Base-by-base conservation (phyloP, 2,329 filamentous ascomycete species). In the Colletotrichum noveboracense region DNA sequence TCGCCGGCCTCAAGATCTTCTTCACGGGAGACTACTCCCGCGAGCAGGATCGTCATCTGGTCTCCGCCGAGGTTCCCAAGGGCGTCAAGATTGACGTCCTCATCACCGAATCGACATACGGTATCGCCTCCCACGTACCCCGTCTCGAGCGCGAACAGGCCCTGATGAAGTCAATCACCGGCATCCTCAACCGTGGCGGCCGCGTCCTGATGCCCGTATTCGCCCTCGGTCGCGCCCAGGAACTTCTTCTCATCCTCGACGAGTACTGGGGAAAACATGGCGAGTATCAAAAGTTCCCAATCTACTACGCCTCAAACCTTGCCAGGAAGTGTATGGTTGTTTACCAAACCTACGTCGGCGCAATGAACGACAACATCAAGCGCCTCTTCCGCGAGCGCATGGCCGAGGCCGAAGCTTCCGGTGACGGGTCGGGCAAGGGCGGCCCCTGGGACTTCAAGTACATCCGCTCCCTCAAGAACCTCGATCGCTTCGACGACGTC, bases 331-430 rank as follows among this genome's bases (percentile, higher is more conserved):
- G 97, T 86, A 99, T 99, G 97, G 92, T 98, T 34, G 96, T 98
- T 5, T 99, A 99, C 83, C 97, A 98, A 84, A 99, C 97, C 2
- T 99, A 98, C 81, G 95, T 98, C 65, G 95, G 96, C 65, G 96
- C 96, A 71, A 99, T 99, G 97, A 99, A 99, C 83, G 96, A 98
- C 82, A 98, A 98, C 81, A 98, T 99, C 88, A 98, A 98, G 84
- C 92, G 95, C 13, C 91, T 98, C n/a, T 98, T 98, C 85, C 91
- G 94, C 69, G 96, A 97, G 84, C 93, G 95, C 64, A 97, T 98
- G 92, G 95, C 95, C 6, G 95, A 98, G 83, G 95, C 95, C 12
- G 95, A 98, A 83, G 93, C 94, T 1, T 93, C 92, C 38, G 94
- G 95, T 10, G 94, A 96, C 78, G 90, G 90, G 4, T 90, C 91